Conservation (phyloP, 2,329 filamentous ascomycete species). For the Colletotrichum aenigma region DNA sequence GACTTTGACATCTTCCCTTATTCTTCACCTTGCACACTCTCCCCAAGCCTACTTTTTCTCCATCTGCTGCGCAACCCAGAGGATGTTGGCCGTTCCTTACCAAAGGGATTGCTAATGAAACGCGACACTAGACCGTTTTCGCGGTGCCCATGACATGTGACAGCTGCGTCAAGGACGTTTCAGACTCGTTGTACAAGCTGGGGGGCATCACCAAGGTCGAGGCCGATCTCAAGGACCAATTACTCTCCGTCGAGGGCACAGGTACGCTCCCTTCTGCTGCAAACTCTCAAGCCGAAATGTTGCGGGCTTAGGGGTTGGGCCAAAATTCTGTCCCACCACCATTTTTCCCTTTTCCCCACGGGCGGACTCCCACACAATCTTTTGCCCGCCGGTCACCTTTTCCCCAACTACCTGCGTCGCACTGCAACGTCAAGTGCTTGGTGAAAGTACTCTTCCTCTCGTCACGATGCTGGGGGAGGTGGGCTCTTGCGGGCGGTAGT, state of each 20-base stretch:
- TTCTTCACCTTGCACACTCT: neutral
- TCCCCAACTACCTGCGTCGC: neutral
- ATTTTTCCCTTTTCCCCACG: neutral
- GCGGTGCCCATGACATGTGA: slow-evolving; percentile 94
- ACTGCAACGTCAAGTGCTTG: neutral
- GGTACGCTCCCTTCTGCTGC: slow-evolving; percentile 46
- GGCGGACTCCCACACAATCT: neutral
- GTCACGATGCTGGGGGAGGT: neutral
- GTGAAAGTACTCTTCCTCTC: neutral
- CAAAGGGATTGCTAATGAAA: slow-evolving; percentile 36
- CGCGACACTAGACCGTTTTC: slow-evolving; percentile 76
- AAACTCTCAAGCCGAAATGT: slow-evolving; percentile 2
- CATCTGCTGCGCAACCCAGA: neutral
- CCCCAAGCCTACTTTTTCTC: neutral
- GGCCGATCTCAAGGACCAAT: slow-evolving; percentile 80
- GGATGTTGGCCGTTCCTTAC: neutral
- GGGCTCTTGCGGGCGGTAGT: neutral
- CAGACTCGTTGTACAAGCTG: slow-evolving; percentile 76
- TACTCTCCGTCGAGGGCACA: slow-evolving; percentile 85
- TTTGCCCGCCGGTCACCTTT: neutral
- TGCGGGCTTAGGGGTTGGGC: neutral
- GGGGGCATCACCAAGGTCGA: slow-evolving; percentile 83
- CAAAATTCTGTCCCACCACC: neutral
- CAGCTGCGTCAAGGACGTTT: slow-evolving; percentile 85
- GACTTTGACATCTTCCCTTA: neutral